Conservation (phyloP, 2,329 filamentous ascomycete genomes). For the Colletotrichum sublineola region DNA sequence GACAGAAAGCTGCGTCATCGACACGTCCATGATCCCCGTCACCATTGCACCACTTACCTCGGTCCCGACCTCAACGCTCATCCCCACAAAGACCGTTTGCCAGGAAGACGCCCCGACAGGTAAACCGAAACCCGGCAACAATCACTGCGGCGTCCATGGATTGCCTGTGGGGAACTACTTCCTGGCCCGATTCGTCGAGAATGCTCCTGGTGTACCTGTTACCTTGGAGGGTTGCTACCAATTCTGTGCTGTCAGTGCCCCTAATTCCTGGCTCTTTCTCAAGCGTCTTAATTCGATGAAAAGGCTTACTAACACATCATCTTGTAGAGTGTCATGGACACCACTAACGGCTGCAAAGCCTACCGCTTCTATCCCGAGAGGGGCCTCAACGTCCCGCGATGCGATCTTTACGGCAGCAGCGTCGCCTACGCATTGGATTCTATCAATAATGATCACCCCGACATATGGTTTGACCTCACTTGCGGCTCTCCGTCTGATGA, state of each 20-base stretch:
- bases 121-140: constrained; percentile 46
- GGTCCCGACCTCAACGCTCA: constrained; percentile 45
- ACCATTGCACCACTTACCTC: constrained; percentile 46
- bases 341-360: constrained; percentile 51
- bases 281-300: too few relatives aligned
- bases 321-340: constrained; percentile 49
- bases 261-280: background rate
- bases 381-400: constrained; percentile 50
- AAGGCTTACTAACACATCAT: background rate
- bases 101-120: constrained; percentile 49
- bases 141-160: constrained; percentile 57
- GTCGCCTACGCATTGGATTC: constrained; percentile 49
- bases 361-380: constrained; percentile 53
- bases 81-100: constrained; percentile 51
- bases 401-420: constrained; percentile 53
- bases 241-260: constrained; percentile 54
- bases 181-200: constrained; percentile 55
- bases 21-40: constrained; percentile 51
- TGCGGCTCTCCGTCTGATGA: constrained; percentile 52
- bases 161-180: constrained; percentile 53
- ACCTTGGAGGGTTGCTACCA: constrained; percentile 58
- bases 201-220: constrained; percentile 50
- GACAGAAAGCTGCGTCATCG: constrained; percentile 48
- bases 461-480: constrained; percentile 53
- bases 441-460: constrained; percentile 48